Evolutionary conservation across 805 yeast species (phyloP), one percentile per base, ranked within the genome.

Genomic region (Blastobotrys mokoenaii): DNA sequence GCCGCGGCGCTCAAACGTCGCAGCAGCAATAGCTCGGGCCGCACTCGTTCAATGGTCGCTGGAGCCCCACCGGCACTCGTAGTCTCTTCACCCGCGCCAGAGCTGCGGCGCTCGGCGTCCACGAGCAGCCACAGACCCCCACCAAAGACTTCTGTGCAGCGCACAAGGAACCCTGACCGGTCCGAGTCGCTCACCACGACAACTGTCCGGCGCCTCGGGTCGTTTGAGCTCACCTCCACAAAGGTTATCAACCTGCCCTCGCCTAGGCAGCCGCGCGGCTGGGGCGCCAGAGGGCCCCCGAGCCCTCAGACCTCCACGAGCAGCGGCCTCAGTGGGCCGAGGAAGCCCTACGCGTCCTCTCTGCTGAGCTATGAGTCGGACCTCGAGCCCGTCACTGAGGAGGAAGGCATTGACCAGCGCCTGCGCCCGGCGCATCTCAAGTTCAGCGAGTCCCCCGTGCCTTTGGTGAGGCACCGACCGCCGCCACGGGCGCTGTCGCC

Each of bases 101-200:
- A 2, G 36, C 30, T 22, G 22, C 20, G 2, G 22, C 49, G 15
- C 40, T 42, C 9, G 37, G 38, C 6, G 40, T 42, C 49, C 7
- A 38, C 22, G 43, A 41, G 44, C 17, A 42, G 35, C 27, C 27
- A 22, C 4, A 22, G 27, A 22, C 27, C 27, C 27, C 27, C 27
- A 8, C 27, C 27, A 22, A 22, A 8, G 27, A 22, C 27, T 4
- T 22, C 27, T 8, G 27, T 22, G 27, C 46, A 53, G 27, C 54
- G 59, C 11, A 50, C 56, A 7, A 58, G 55, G 16, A 54, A 56
- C 45, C 52, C 59, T 14, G 68, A 64, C 38, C 54, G 68, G 27
- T 60, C 68, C 6, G 51, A 61, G 56, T 61, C 66, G 14, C 49
- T 64, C 17, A 64, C 68, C 15, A 63, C 65, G 20, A 62, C 66